Evolutionary conservation across 768 basidiomycete genomes (phyloP).

Genomic region (Lactifluus echinatus): DNA sequence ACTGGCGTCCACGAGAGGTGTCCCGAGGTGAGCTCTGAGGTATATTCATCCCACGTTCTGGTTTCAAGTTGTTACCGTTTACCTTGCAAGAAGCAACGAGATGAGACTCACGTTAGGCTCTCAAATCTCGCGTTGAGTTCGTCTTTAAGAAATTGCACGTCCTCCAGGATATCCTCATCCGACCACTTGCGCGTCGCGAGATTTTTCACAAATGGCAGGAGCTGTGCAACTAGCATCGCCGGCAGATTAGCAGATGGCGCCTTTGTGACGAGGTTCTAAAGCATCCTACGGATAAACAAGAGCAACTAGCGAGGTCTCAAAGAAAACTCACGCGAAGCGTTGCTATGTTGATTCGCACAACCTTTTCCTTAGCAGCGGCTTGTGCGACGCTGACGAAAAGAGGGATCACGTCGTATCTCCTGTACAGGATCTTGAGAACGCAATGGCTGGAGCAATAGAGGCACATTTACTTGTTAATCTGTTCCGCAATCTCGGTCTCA

Average conservation of each 20-base stretch:
- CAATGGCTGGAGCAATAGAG: not conserved
- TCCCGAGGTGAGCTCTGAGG: conserved; percentile 80
- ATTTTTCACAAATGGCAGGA: conserved; percentile 82
- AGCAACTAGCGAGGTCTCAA: not conserved
- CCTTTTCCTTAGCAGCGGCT: conserved; percentile 92
- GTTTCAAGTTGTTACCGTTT: no score
- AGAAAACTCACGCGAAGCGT: conserved; percentile 63
- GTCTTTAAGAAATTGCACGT: conserved; percentile 78
- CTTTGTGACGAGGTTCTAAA: conserved; percentile 80
- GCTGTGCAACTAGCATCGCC: conserved; percentile 82
- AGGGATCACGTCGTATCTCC: conserved; percentile 86
- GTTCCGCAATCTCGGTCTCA: conserved; percentile 73
- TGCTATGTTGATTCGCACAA: conserved; percentile 86
- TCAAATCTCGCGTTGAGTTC: conserved; percentile 82
- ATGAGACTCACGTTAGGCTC: conserved; percentile 71
- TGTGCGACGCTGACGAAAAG: conserved; percentile 78
- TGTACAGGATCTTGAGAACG: conserved; percentile 26
- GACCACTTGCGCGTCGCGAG: conserved; percentile 81
- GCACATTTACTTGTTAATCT: conserved; percentile 70
- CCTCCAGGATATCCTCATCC: conserved; percentile 92
- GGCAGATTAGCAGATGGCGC: conserved; percentile 86
- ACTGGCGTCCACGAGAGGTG: conserved; percentile 94
- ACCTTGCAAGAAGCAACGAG: no score
- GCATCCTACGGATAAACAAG: not conserved
- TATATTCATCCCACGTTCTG: conserved; percentile 97